A percentile compares a stretch with the other conserved stretches of the same genome.
Evolutionary conservation across 2,329 filamentous ascomycete species (phyloP).

Genomic region (Pyricularia pennisetigena): DNA sequence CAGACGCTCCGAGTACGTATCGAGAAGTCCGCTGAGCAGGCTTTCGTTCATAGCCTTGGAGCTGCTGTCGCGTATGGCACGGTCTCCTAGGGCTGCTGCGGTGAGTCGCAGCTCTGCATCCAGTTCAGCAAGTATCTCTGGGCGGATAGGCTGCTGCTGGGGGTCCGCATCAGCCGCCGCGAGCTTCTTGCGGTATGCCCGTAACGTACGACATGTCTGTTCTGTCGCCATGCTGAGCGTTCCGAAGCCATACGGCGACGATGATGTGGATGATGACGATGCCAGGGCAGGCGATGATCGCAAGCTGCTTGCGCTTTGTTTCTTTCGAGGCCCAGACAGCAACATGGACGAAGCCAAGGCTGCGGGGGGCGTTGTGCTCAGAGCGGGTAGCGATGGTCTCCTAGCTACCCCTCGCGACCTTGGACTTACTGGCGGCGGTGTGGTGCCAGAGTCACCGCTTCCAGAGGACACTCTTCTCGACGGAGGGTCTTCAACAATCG

Average conservation of each 20-base stretch:
- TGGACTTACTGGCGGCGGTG: constrained; percentile 38
- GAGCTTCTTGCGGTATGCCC: constrained; percentile 54
- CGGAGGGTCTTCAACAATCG: constrained; percentile 34
- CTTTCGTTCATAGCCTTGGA: constrained; percentile 45
- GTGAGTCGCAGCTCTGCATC: constrained; percentile 57
- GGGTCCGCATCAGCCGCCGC: constrained; percentile 34
- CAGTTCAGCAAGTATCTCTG: constrained; percentile 50
- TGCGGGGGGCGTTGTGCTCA: constrained; percentile 24
- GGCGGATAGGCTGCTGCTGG: constrained; percentile 30
- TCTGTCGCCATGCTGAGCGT: constrained; percentile 54
- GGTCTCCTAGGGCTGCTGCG: constrained; percentile 48
- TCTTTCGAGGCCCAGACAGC: constrained; percentile 29
- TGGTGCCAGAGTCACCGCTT: constrained; percentile 34
- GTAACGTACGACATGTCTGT: constrained; percentile 51
- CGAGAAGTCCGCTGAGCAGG: constrained; percentile 50
- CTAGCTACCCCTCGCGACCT: constrained; percentile 31
- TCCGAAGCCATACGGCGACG: constrained; percentile 30
- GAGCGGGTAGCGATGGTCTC: constrained; percentile 43
- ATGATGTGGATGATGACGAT: constrained; percentile 2
- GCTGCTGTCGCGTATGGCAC: constrained; percentile 31
- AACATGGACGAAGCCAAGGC: constrained; percentile 3
- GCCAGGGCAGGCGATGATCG: constrained; percentile 16
- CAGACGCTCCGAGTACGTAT: constrained; percentile 66
- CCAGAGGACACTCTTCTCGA: constrained; percentile 34
- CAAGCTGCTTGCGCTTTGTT: constrained; percentile 34